These are phyloP conservation scores for Rhizoclosmatium globosum DNA, from an alignment of 192 early-diverging fungal species.

Conservation along the genomic window DNA sequence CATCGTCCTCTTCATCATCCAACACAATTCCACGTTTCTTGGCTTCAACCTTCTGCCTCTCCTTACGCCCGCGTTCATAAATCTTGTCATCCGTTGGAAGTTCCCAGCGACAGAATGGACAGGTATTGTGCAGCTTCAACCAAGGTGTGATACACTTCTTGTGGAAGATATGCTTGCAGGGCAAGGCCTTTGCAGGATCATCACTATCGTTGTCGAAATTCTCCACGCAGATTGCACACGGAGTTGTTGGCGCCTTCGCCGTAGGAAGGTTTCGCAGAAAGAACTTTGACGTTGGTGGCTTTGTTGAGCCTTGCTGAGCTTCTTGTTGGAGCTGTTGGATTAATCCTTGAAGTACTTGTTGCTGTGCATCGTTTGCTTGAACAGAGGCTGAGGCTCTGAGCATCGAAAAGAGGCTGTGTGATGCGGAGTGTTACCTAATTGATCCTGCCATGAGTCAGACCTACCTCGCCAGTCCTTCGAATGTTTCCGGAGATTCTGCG, in stretches of 20 bases:
- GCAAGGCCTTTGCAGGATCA: slow-evolving; percentile 22
- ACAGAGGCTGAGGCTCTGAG: not conserved
- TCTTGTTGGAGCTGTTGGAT: slow-evolving; percentile 33
- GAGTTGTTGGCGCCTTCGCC: not conserved
- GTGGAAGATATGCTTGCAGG: slow-evolving; percentile 45
- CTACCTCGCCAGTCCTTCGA: too few relatives aligned
- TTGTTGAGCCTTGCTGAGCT: slow-evolving; percentile 7
- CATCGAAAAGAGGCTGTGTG: not conserved
- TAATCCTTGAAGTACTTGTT: slow-evolving; percentile 8
- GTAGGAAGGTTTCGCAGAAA: slow-evolving; percentile 35
- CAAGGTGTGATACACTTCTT: slow-evolving; percentile 37
- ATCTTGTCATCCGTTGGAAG: slow-evolving; percentile 39
- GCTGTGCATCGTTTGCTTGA: not conserved
- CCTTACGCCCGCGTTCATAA: slow-evolving; percentile 35
- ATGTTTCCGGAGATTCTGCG: too few relatives aligned
- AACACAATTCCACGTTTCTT: slow-evolving; percentile 28
- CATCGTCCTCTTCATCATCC: slow-evolving; percentile 40
- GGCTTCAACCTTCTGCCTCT: slow-evolving; percentile 29
- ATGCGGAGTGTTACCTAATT: not conserved
- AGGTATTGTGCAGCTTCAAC: slow-evolving; percentile 42
- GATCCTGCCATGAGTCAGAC: not conserved
- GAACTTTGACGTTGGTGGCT: slow-evolving; percentile 39
- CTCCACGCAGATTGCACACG: slow-evolving; percentile 39
- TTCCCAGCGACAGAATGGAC: slow-evolving; percentile 40
- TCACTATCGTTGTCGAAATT: not conserved